Evolutionary conservation across 2,329 filamentous ascomycete species (phyloP), one percentile per base, ranked within the genome.

Genomic region (Onygenales sp.): DNA sequence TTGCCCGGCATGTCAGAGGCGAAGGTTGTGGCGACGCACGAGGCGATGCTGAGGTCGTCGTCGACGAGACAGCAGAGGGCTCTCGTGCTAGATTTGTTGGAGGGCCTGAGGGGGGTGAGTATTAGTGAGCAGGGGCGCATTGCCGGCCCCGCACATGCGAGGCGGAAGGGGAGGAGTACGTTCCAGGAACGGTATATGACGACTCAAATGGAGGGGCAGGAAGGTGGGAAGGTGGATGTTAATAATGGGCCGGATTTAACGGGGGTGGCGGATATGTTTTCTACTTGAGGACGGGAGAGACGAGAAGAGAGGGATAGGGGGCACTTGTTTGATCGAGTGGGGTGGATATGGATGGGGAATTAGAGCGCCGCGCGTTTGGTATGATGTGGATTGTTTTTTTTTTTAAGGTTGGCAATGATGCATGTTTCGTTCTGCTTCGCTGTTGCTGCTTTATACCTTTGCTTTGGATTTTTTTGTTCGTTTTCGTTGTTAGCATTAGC

Each of bases 71-170:
- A 87, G 62, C 90, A 95, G 70, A 78, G 92, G 17, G 86, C 84
- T 1, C 73, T 94, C 27, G 83, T 98, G 13, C 74, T 98, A 7
- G 89, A 95, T 57, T 73, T 98, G 13, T 75, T 98, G 21, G 87
- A 90, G 61, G 85, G 90, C 43, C 78, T 98, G 6, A 84, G 95
- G 60, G 93, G 93, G 0, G 85, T 97, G 5, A 92, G 90, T 62
- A 88, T 98, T 53, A 88, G 91, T 7, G 93, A 98, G 71, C 87
- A 93, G 75, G 93, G 93, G 31, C 93, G 89, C 69, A 83, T 98
- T 27, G 69, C 77, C 44, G 68, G 71, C 44, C 66, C 67, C 6
- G 61, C 64, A 17, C 66, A 70, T 58, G 71, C 71, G 52, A 65
- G 68, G 48, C 69, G 69, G 31, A 75, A 76, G 60, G 64, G 68